Conservation (phyloP, 106 monocot genomes). For the Phalaenopsis equestris region DNA sequence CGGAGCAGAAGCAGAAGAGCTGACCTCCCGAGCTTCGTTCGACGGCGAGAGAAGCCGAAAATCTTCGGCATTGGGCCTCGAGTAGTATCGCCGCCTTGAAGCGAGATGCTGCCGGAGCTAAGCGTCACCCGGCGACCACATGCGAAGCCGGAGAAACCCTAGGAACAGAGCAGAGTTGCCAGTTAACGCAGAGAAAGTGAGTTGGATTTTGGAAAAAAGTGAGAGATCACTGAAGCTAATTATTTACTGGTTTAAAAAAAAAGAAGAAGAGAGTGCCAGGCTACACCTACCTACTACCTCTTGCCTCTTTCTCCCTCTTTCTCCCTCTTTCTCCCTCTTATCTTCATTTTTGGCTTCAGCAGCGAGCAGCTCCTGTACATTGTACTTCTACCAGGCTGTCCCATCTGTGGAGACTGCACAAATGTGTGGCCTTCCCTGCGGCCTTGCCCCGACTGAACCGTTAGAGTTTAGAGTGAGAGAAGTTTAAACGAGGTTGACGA, state of each 20-base stretch:
- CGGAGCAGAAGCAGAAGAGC: too few species aligned
- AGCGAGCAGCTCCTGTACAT: not conserved
- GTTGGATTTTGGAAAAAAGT: not conserved
- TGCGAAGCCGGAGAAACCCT: not conserved
- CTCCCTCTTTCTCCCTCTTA: not conserved
- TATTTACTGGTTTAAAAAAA: not conserved
- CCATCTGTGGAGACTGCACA: not conserved
- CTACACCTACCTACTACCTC: too few species aligned
- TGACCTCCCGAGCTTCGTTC: slow-evolving; percentile 46
- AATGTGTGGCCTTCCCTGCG: too few species aligned
- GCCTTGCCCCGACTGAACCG: too few species aligned
- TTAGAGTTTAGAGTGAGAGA: too few species aligned
- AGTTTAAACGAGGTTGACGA: too few species aligned
- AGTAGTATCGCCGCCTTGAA: not conserved
- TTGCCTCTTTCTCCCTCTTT: not conserved
- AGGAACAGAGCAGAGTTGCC: not conserved
- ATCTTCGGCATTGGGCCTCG: slow-evolving; percentile 42
- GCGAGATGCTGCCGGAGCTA: not conserved
- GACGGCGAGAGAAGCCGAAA: slow-evolving; percentile 50
- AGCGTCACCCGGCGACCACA: not conserved
- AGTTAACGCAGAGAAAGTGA: not conserved
- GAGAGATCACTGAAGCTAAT: not conserved
- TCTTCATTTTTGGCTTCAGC: not conserved
- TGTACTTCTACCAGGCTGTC: not conserved
- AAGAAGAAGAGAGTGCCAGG: not conserved